phyloP scores from a whole-genome alignment of 2,329 filamentous ascomycete genomes.

The Ciborinia camelliae region DNA sequence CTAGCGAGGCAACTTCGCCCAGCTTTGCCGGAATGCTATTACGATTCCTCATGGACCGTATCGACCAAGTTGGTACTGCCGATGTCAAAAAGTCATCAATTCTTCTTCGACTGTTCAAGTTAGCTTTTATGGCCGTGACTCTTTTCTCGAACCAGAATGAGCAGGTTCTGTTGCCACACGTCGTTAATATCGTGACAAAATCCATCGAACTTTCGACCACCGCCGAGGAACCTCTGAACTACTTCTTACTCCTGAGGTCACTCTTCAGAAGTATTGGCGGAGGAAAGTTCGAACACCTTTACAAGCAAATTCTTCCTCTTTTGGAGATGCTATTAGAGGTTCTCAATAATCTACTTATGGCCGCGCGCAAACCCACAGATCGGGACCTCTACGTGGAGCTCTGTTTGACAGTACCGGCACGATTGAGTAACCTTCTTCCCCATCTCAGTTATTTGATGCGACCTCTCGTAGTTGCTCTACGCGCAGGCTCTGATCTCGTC shows the following conservation, averaged over 20 bases:
- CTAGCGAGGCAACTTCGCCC: conserved; percentile 96
- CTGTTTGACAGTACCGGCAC: conserved; percentile 90
- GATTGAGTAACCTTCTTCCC: conserved; percentile 89
- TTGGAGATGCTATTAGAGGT: conserved; percentile 97
- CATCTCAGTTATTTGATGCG: conserved; percentile 97
- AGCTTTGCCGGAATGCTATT: conserved; percentile 98
- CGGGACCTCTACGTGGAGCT: conserved; percentile 96
- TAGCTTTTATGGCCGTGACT: conserved; percentile 99
- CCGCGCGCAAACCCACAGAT: conserved; percentile 84
- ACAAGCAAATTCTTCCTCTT: conserved; percentile 94
- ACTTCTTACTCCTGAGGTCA: conserved; percentile 88
- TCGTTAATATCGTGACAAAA: conserved; percentile 95
- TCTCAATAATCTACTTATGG: conserved; percentile 88
- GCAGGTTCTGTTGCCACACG: conserved; percentile 89
- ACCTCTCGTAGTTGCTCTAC: conserved; percentile 89
- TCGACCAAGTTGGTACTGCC: conserved; percentile 88
- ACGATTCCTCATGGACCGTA: conserved; percentile 94
- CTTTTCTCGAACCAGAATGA: conserved; percentile 94
- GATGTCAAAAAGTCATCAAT: conserved; percentile 93
- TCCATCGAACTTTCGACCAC: conserved; percentile 95
- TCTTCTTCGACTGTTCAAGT: conserved; percentile 87
- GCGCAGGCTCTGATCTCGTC: conserved; percentile 88
- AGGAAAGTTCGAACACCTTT: conserved; percentile 94
- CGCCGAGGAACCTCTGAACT: conserved; percentile 97
- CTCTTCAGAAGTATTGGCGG: conserved; percentile 96